These are phyloP conservation scores for Nitzschia putrida DNA, from an alignment of 108 stramenopile genomes.

Conservation along the genomic window DNA sequence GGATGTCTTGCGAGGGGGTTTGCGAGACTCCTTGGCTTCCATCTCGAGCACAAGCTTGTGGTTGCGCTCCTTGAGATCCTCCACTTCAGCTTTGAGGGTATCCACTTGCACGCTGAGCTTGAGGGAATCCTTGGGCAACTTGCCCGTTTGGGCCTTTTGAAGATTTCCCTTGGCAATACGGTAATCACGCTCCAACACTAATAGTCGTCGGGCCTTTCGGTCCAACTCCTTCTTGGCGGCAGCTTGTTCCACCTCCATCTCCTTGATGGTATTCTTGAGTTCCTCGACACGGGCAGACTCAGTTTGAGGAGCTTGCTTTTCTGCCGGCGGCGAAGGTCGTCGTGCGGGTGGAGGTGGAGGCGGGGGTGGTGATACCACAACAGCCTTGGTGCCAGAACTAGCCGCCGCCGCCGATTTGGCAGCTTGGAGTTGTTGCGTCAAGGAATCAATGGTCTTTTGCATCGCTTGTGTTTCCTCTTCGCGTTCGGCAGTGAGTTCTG, in stretches of 20 bases:
- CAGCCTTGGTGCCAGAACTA: not conserved
- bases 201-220: constrained; percentile 4
- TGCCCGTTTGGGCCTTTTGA: constrained; percentile 8
- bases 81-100: constrained; percentile 17
- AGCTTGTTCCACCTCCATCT: constrained; percentile 7
- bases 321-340: too few relatives aligned
- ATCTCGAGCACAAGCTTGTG: constrained; percentile 12
- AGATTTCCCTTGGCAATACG: constrained; percentile 10
- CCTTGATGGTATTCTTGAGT: constrained; percentile 10
- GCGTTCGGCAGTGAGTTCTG: constrained; percentile 42
- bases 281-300: not conserved
- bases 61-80: constrained; percentile 20
- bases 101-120: not conserved
- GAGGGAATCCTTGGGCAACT: not conserved
- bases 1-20: not conserved
- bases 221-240: constrained; percentile 15
- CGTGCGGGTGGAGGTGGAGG: constrained; percentile 1
- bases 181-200: constrained; percentile 14
- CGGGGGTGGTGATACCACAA: constrained; percentile 4
- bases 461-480: constrained; percentile 22
- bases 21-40: constrained; percentile 19
- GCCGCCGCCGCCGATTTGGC: not conserved
- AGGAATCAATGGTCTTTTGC: not conserved
- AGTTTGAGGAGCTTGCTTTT: not conserved
- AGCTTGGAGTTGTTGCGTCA: constrained; percentile 6